Evolutionary conservation across 495 filamentous ascomycete genomes (phyloP).

Genomic region (Astrothelium subdiscretum): DNA sequence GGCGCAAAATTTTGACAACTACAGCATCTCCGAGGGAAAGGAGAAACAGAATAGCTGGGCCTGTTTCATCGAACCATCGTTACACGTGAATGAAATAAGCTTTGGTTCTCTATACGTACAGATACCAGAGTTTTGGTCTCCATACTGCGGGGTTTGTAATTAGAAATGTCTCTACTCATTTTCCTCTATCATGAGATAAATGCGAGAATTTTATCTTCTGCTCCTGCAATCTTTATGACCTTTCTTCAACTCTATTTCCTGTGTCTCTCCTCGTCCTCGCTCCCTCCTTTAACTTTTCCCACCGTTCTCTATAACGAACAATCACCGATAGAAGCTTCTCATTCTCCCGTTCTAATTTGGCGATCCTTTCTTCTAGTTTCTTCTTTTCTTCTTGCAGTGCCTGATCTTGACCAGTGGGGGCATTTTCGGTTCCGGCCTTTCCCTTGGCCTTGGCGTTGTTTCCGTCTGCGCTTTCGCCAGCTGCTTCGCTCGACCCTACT

Average conservation of each 20-base stretch:
- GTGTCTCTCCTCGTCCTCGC: slow-evolving; percentile 43
- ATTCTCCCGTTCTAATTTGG: slow-evolving; percentile 48
- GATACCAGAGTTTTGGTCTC: no score
- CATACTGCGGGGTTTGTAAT: no score
- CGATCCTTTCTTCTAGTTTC: slow-evolving; percentile 27
- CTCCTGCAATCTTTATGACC: not conserved
- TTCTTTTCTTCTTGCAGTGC: slow-evolving; percentile 43
- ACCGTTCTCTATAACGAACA: slow-evolving; percentile 60
- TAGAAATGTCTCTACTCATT: no score
- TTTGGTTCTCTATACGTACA: no score
- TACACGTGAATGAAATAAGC: no score
- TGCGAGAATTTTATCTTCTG: no score
- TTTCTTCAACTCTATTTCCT: not conserved
- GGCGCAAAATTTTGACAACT: not conserved
- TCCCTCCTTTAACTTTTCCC: slow-evolving; percentile 75
- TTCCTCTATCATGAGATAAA: no score
- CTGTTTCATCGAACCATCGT: no score
- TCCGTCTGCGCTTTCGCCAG: not conserved
- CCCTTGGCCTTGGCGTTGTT: slow-evolving; percentile 16
- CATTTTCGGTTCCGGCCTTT: slow-evolving; percentile 34
- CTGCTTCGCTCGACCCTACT: slow-evolving; percentile 7
- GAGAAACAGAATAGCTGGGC: no score
- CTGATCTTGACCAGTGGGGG: slow-evolving; percentile 39
- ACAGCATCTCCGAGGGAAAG: not conserved
- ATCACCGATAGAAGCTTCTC: slow-evolving; percentile 56